Percentiles rank a stretch among this genome's conserved stretches.
Conservation (phyloP, 2,329 filamentous ascomycete genomes). For the Leptoxyphium fumago region DNA sequence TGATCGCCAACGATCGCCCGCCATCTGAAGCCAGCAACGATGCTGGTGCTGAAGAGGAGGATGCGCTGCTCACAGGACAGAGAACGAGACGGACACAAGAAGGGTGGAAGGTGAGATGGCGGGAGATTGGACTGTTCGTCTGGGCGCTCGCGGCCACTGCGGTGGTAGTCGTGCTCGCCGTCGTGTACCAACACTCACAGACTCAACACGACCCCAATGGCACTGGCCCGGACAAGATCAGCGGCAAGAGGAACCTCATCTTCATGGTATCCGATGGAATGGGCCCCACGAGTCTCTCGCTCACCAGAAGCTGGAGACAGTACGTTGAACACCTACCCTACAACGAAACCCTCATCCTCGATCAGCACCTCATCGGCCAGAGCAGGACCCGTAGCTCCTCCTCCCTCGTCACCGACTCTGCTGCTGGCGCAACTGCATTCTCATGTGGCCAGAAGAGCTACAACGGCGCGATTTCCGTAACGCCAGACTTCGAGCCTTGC, state of each 20-base stretch:
- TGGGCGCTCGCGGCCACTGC: slow-evolving; percentile 76
- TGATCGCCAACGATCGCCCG: slow-evolving; percentile 36
- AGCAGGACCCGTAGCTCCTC: slow-evolving; percentile 74
- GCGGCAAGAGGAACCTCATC: slow-evolving; percentile 76
- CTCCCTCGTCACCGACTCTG: slow-evolving; percentile 84
- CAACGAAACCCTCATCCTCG: slow-evolving; percentile 63
- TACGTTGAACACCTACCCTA: slow-evolving; percentile 56
- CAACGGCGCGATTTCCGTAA: slow-evolving; percentile 85
- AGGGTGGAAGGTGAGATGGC: slow-evolving; percentile 44
- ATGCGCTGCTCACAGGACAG: slow-evolving; percentile 46
- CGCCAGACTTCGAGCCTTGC: slow-evolving; percentile 74
- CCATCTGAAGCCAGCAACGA: slow-evolving; percentile 43
- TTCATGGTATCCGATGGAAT: slow-evolving; percentile 99
- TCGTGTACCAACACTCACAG: slow-evolving; percentile 56
- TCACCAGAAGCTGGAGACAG: slow-evolving; percentile 81
- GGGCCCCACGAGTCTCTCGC: slow-evolving; percentile 77
- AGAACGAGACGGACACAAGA: slow-evolving; percentile 16
- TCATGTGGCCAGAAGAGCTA: slow-evolving; percentile 88
- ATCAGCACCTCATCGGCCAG: slow-evolving; percentile 79
- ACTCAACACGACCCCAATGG: slow-evolving; percentile 15
- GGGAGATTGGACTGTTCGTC: slow-evolving; percentile 60
- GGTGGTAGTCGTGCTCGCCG: slow-evolving; percentile 62
- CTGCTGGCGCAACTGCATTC: slow-evolving; percentile 94
- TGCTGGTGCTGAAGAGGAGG: slow-evolving; percentile 38
- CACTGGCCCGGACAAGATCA: slow-evolving; percentile 15